A percentile compares a stretch with the other conserved stretches of the same genome.
Evolutionary conservation across 2,329 filamentous ascomycete genomes (phyloP).

Genomic region (Herpotrichia juniperi): DNA sequence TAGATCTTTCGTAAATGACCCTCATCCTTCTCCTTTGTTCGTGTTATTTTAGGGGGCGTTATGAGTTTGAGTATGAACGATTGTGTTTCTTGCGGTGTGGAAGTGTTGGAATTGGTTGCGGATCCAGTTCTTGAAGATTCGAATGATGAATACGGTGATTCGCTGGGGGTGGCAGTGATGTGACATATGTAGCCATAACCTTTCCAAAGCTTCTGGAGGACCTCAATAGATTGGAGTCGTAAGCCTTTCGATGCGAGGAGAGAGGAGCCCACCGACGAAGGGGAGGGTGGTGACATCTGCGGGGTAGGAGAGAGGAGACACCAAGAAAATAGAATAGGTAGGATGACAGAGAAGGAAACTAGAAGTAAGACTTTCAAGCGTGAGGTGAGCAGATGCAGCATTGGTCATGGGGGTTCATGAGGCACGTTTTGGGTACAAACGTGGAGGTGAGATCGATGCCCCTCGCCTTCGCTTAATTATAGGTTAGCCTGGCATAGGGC

Average conservation of each 20-base stretch:
- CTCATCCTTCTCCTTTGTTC: slow-evolving; percentile 53
- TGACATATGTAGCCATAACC: slow-evolving; percentile 62
- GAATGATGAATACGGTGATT: slow-evolving; percentile 9
- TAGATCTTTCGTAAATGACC: slow-evolving; percentile 70
- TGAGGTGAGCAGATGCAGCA: neutral
- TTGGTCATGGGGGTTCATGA: neutral
- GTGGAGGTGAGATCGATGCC: no score
- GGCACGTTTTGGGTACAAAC: no score
- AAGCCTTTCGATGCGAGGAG: slow-evolving; percentile 33
- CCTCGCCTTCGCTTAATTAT: no score
- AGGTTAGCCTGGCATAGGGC: no score
- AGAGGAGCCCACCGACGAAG: slow-evolving; percentile 28
- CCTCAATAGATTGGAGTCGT: slow-evolving; percentile 26
- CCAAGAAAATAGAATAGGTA: neutral
- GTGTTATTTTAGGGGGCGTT: slow-evolving; percentile 56
- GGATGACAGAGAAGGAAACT: neutral
- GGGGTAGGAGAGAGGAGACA: neutral
- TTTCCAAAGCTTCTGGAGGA: slow-evolving; percentile 54
- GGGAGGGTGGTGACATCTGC: slow-evolving; percentile 49
- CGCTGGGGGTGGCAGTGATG: slow-evolving; percentile 50
- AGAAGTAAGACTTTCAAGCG: neutral
- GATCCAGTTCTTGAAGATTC: slow-evolving; percentile 20
- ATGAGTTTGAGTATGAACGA: slow-evolving; percentile 66
- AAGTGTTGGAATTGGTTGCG: slow-evolving; percentile 12
- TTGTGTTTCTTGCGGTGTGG: slow-evolving; percentile 22